Percentiles rank a stretch among this genome's conserved stretches.
Conservation (phyloP, 257 asterid genomes). For the Capsicum pubescens region DNA sequence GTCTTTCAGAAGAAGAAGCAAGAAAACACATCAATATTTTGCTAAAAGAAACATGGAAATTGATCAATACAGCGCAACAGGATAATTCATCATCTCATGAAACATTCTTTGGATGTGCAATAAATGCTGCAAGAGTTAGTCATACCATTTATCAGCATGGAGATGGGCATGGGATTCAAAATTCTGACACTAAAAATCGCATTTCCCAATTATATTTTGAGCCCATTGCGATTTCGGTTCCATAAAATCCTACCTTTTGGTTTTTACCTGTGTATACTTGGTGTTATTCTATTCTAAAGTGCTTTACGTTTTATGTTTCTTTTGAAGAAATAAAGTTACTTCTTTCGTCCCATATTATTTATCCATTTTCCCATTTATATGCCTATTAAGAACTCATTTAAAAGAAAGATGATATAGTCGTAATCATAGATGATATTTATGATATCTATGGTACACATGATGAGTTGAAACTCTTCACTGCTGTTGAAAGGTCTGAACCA, state of each 20-base stretch:
- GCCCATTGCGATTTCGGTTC: not conserved
- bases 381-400: too few species aligned
- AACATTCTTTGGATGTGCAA: not conserved
- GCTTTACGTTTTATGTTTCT: too few species aligned
- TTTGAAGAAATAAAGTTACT: too few species aligned
- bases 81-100: not conserved
- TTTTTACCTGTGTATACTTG: too few species aligned
- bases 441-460: too few species aligned
- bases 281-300: too few species aligned
- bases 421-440: too few species aligned
- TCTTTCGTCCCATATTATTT: too few species aligned
- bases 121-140: slow-evolving; percentile 29
- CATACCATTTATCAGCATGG: slow-evolving; percentile 39
- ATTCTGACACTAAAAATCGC: not conserved
- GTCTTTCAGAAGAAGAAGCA: slow-evolving; percentile 18
- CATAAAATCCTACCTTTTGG: not conserved
- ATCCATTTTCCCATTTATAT: too few species aligned
- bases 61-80: slow-evolving; percentile 20
- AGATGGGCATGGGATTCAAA: slow-evolving; percentile 37
- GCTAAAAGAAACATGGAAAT: not conserved
- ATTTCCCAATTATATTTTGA: slow-evolving; percentile 29
- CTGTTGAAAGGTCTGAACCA: too few species aligned
- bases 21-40: slow-evolving; percentile 23
- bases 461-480: too few species aligned
- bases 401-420: too few species aligned